These are phyloP conservation scores for Paxillus involutus DNA, from an alignment of 768 basidiomycete genomes.

Conservation along the genomic window DNA sequence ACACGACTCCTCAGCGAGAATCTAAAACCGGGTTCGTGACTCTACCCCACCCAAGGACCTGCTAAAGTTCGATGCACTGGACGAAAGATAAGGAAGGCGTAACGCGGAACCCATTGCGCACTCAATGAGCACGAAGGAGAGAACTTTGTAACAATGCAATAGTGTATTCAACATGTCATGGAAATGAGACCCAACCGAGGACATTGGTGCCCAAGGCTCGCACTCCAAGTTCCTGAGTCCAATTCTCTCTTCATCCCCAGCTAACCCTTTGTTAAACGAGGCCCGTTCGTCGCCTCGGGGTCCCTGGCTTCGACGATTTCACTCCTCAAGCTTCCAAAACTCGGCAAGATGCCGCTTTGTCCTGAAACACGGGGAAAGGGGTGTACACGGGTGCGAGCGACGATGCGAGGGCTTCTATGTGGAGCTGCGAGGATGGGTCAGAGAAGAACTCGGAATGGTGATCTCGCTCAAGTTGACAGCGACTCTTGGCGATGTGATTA, in stretches of 20 bases:
- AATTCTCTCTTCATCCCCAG: conserved; percentile 31
- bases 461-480: no score
- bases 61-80: no score
- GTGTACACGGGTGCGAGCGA: conserved; percentile 86
- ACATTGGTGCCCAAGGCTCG: conserved; percentile 65
- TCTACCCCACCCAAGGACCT: no score
- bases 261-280: conserved; percentile 32
- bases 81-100: no score
- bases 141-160: no score
- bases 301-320: conserved; percentile 56
- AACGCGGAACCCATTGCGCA: no score
- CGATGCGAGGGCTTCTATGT: conserved; percentile 84
- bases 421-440: conserved; percentile 85
- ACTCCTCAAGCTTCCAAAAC: conserved; percentile 98
- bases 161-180: no score
- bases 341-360: conserved; percentile 92
- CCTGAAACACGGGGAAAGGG: conserved; percentile 89
- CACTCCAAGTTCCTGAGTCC: background rate
- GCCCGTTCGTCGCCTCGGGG: conserved; percentile 32
- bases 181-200: conserved; percentile 15
- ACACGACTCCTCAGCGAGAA: no score
- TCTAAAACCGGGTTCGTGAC: no score
- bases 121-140: no score
- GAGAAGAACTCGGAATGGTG: conserved; percentile 65
- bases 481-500: no score